These are phyloP conservation scores for Rhodosporidiobolus sp. DNA, from an alignment of 768 basidiomycete genomes.

Conservation along the genomic window DNA sequence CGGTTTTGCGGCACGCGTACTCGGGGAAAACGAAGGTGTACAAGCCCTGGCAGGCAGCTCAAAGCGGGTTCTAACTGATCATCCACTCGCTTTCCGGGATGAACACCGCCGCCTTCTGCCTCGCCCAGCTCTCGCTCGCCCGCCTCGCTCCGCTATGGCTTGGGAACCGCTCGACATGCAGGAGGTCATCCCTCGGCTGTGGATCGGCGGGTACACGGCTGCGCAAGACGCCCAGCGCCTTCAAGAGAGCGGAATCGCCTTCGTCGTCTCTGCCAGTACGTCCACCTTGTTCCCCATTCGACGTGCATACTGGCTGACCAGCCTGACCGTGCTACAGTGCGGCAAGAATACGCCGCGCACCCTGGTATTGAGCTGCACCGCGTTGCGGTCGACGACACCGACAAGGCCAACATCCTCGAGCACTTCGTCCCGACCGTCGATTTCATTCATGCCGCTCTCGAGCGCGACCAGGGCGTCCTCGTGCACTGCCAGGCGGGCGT, in stretches of 20 bases:
- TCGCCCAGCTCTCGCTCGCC: neutral
- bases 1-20: too few species aligned
- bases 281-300: neutral
- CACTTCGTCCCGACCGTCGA: conserved; percentile 29
- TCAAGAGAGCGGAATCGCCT: conserved; percentile 20
- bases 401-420: conserved; percentile 41
- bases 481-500: conserved; percentile 46
- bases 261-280: conserved; percentile 41
- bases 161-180: conserved; percentile 14
- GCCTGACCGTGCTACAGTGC: conserved; percentile 25
- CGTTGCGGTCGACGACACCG: conserved; percentile 41
- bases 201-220: conserved; percentile 37
- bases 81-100: too few species aligned
- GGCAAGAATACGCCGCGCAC: conserved; percentile 38
- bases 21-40: too few species aligned
- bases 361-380: conserved; percentile 38
- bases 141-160: too few species aligned
- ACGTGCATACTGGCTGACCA: neutral
- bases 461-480: conserved; percentile 34
- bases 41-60: too few species aligned
- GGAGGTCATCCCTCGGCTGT: conserved; percentile 28
- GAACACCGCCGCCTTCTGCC: neutral
- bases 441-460: conserved; percentile 33
- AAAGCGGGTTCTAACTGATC: too few species aligned
- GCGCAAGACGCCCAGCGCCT: conserved; percentile 26